phyloP scores from a whole-genome alignment of 1,284 basidiomycete species.

The Austroboletus sp. region DNA sequence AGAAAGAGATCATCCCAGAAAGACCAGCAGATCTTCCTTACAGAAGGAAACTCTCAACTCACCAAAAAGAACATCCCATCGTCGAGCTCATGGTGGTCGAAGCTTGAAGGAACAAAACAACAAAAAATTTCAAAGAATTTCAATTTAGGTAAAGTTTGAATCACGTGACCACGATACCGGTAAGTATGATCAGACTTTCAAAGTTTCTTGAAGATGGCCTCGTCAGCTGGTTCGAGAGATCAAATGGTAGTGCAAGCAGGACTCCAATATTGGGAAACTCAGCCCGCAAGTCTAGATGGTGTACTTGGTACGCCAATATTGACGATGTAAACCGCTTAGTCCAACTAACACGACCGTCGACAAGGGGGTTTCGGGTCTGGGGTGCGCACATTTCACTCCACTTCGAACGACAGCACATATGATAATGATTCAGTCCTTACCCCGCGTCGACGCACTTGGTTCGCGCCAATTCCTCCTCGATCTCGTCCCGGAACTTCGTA shows the following conservation, averaged over 20 bases:
- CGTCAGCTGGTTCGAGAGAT: slow-evolving; percentile 23
- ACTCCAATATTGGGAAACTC: slow-evolving; percentile 69
- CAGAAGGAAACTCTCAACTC: neutral
- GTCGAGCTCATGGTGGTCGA: too few species aligned
- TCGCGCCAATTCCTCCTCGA: slow-evolving; percentile 81
- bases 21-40: neutral
- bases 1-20: slow-evolving; percentile 21
- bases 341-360: slow-evolving; percentile 12
- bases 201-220: slow-evolving; percentile 9
- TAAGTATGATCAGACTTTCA: neutral
- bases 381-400: slow-evolving; percentile 37
- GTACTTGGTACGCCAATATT: slow-evolving; percentile 46
- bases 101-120: too few species aligned
- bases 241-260: slow-evolving; percentile 56
- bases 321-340: neutral
- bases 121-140: too few species aligned
- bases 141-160: neutral
- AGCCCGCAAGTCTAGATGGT: slow-evolving; percentile 69
- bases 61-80: neutral
- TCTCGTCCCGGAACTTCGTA: slow-evolving; percentile 71
- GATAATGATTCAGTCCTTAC: slow-evolving; percentile 55
- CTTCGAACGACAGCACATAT: neutral
- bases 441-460: slow-evolving; percentile 80
- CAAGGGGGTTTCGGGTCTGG: slow-evolving; percentile 68
- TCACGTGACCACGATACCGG: neutral